phyloP scores from a whole-genome alignment of 345 rosid species.

The Anastatica hierochuntica region DNA sequence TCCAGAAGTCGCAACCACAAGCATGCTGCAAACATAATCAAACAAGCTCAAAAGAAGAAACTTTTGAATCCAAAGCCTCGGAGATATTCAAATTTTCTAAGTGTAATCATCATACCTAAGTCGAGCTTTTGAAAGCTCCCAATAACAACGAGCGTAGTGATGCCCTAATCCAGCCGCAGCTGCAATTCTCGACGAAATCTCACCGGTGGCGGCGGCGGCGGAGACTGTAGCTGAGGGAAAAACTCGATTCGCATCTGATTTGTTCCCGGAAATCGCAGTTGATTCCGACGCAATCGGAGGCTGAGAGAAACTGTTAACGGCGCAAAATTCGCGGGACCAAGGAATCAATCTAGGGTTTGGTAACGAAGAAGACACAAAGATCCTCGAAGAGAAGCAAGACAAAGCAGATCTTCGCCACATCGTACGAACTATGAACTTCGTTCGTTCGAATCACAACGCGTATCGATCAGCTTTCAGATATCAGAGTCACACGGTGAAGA shows the following conservation, averaged over 20 bases:
- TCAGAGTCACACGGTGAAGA: too few species aligned
- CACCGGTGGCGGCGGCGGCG: conserved; percentile 10
- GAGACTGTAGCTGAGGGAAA: conserved; percentile 15
- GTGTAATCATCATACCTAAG: conserved; percentile 44
- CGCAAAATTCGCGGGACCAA: conserved; percentile 21
- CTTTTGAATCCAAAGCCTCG: neutral
- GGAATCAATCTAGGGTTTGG: conserved; percentile 23
- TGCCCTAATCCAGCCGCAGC: conserved; percentile 31
- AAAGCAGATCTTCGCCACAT: conserved; percentile 35
- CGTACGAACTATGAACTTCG: neutral
- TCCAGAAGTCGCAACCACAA: conserved; percentile 96
- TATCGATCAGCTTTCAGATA: too few species aligned
- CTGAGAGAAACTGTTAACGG: conserved; percentile 14
- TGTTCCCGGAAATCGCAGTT: conserved; percentile 15
- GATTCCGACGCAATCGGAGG: conserved; percentile 21
- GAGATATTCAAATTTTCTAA: neutral
- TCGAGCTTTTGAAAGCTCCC: conserved; percentile 96
- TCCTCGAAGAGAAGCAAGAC: conserved; percentile 27
- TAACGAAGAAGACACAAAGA: conserved; percentile 15
- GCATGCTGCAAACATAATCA: conserved; percentile 41
- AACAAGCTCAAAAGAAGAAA: neutral
- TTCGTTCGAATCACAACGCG: neutral
- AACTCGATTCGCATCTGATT: conserved; percentile 34
- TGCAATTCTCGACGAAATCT: conserved; percentile 23
- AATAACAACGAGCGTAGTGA: conserved; percentile 67